A percentile compares a stretch with the other conserved stretches of the same genome.
Conservation (phyloP, 1,139 yeast genomes). For the Dujonia santamariae region DNA sequence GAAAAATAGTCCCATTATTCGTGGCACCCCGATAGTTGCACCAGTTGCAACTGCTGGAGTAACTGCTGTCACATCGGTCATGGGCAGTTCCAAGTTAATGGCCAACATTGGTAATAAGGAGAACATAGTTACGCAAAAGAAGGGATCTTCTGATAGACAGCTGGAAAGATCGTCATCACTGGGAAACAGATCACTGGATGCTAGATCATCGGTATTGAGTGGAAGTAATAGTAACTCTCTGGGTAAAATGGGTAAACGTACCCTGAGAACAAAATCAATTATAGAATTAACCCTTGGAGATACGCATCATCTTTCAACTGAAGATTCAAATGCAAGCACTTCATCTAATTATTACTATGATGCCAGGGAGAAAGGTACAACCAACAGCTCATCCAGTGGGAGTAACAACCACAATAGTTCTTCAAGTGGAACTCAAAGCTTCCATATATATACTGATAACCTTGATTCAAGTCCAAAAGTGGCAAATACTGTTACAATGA, state of each 20-base stretch:
- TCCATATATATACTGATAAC: conserved; percentile 13
- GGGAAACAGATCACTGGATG: conserved; percentile 6
- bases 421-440: conserved; percentile 13
- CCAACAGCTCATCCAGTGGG: conserved; percentile 2
- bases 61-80: no score
- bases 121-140: conserved; percentile 2
- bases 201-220: conserved; percentile 1
- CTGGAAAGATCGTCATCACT: neutral
- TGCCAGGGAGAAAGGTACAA: conserved; percentile 4
- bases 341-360: conserved; percentile 8
- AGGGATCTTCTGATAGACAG: neutral
- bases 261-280: conserved; percentile 7
- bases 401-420: conserved; percentile 12
- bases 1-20: conserved; percentile 1
- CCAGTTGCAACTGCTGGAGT: no score
- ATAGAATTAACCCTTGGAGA: conserved; percentile 10
- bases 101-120: conserved; percentile 1
- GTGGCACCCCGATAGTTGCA: neutral
- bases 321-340: conserved; percentile 8
- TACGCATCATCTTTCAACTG: conserved; percentile 4
- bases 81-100: no score
- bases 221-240: conserved; percentile 3
- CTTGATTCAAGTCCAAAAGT: conserved; percentile 1
- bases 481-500: neutral
- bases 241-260: neutral